Evolutionary conservation across 2,329 filamentous ascomycete genomes (phyloP).

Genomic region (Neodidymelliopsis sp.): DNA sequence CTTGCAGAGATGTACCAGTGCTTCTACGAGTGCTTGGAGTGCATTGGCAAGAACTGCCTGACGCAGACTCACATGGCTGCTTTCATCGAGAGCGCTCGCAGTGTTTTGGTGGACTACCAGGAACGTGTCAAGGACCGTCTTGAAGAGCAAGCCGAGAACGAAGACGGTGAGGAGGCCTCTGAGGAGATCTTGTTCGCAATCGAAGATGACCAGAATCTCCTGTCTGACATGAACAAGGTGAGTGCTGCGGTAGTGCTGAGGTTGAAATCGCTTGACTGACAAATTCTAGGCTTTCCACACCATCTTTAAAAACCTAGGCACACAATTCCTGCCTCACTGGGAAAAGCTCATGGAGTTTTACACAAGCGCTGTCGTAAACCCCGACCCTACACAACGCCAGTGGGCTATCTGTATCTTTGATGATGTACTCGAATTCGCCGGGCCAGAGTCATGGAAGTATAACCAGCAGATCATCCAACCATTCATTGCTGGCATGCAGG

Average conservation of each 20-base stretch:
- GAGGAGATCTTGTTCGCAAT: slow-evolving; percentile 90
- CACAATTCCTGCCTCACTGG: slow-evolving; percentile 85
- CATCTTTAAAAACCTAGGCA: slow-evolving; percentile 95
- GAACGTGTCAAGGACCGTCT: slow-evolving; percentile 80
- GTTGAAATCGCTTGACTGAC: slow-evolving; percentile 94
- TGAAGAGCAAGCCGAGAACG: slow-evolving; percentile 83
- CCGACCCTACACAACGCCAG: slow-evolving; percentile 89
- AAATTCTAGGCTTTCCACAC: slow-evolving; percentile 99
- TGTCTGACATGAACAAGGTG: slow-evolving; percentile 97
- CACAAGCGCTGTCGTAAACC: slow-evolving; percentile 79
- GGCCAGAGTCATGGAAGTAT: slow-evolving; percentile 85
- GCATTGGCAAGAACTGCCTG: slow-evolving; percentile 85
- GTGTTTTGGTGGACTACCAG: slow-evolving; percentile 91
- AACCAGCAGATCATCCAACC: slow-evolving; percentile 86
- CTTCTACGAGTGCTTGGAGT: slow-evolving; percentile 98
- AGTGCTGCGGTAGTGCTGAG: slow-evolving; percentile 56
- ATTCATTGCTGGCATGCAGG: slow-evolving; percentile 83
- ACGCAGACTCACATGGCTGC: slow-evolving; percentile 79
- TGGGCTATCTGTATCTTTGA: slow-evolving; percentile 99
- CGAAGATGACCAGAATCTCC: slow-evolving; percentile 93
- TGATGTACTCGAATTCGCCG: slow-evolving; percentile 97
- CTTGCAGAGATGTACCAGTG: slow-evolving; percentile 99
- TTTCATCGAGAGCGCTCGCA: slow-evolving; percentile 87
- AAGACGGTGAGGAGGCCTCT: slow-evolving; percentile 88
- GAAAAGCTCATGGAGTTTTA: slow-evolving; percentile 86